Evolutionary conservation across 805 yeast species (phyloP), one percentile per base, ranked within the genome.

Genomic region (Ogataea zsoltii): DNA sequence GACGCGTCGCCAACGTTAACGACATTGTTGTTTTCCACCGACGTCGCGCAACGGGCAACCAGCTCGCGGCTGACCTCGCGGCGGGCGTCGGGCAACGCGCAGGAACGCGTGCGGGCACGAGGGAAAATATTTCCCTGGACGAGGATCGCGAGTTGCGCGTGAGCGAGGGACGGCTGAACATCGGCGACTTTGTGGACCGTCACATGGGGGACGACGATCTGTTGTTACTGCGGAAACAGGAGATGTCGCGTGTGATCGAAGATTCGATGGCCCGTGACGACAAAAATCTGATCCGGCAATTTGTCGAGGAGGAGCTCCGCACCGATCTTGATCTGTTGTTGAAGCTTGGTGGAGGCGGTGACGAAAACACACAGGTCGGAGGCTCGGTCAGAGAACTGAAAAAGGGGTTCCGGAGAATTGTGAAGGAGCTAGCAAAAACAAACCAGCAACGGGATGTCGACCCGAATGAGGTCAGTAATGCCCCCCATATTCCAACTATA

Each of bases 1-100:
- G 96, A 0, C 74, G 74, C 50, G 94, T 92, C 2, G 99, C 98
- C 3, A 94, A 94, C 62, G 80, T 83, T n/a, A 84, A 88, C 57
- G 95, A 90, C 56, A 88, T 91, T 7, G 78, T 92, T 2, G 82
- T 80, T 38, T 85, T 86, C 61, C 79, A 79, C 58, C 79, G 75
- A 52, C 71, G 72, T 58, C 62, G 71, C 37, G 23, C 46, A 7
- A 45, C 50, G 29, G 56, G 54, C 36, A 49, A 38, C 38, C 40
- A 41, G 5, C 39, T 37, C 46, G 56, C 49, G 42, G 57, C 37
- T 12, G 48, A 42, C 10, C 7, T 58, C 51, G 29, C 21, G 42
- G 46, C 31, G 11, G 25, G 38, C 14, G 34, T 34, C 19, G 77
- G 73, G 17, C 71, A 72, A 29, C 56, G 48, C 6, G 7, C 25